phyloP scores from a whole-genome alignment of 2,329 filamentous ascomycete species.

The Torrubiella hemipterigena region DNA sequence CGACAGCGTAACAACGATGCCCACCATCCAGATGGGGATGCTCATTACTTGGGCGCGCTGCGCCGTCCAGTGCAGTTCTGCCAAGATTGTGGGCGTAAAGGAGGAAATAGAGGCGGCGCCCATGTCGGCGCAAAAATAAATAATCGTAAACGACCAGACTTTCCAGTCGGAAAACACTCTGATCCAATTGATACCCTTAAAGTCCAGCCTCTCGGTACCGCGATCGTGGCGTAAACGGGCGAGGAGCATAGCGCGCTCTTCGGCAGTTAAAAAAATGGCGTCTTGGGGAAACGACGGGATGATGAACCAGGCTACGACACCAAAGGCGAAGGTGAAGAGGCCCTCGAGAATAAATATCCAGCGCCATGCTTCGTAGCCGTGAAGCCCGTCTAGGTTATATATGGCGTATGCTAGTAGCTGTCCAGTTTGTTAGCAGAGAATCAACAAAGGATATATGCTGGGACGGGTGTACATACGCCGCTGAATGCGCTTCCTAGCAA shows the following conservation, averaged over 20 bases:
- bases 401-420: slow-evolving; percentile 8
- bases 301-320: slow-evolving; percentile 32
- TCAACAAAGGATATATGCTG: background rate
- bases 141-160: slow-evolving; percentile 28
- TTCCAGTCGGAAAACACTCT: slow-evolving; percentile 21
- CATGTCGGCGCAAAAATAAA: slow-evolving; percentile 31
- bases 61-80: slow-evolving; percentile 30
- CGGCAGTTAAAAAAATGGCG: slow-evolving; percentile 34
- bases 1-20: slow-evolving; percentile 8
- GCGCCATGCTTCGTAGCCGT: slow-evolving; percentile 25
- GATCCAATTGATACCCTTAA: slow-evolving; percentile 29
- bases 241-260: slow-evolving; percentile 38
- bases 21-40: slow-evolving; percentile 15
- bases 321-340: slow-evolving; percentile 35
- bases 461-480: slow-evolving; percentile 3
- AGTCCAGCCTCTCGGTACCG: slow-evolving; percentile 31
- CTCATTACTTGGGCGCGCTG: slow-evolving; percentile 33
- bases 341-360: slow-evolving; percentile 54
- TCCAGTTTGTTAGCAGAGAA: background rate
- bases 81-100: slow-evolving; percentile 36
- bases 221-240: slow-evolving; percentile 38
- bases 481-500: slow-evolving; percentile 7
- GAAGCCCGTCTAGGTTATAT: slow-evolving; percentile 5
- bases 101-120: slow-evolving; percentile 35
- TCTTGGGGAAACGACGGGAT: slow-evolving; percentile 36